Conservation (phyloP, 805 yeast genomes). For the Cyberlindnera euphorbiae region DNA sequence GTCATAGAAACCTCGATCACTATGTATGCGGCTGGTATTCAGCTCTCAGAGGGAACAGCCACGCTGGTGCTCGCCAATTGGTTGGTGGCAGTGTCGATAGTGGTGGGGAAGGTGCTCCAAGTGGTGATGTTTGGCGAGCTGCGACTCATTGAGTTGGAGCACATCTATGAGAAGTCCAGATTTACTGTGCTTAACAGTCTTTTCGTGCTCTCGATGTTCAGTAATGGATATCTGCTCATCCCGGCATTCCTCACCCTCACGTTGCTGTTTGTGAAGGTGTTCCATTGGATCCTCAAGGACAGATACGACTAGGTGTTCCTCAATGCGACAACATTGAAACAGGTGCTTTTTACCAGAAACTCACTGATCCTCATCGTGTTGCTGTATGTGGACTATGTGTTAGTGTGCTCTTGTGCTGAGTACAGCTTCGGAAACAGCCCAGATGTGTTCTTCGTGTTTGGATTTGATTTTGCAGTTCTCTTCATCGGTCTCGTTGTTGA, state of each 20-base stretch:
- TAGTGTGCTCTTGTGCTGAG: slow-evolving; percentile 53
- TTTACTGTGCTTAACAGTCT: slow-evolving; percentile 59
- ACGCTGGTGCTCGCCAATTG: slow-evolving; percentile 40
- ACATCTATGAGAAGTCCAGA: slow-evolving; percentile 61
- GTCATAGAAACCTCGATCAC: slow-evolving; percentile 42
- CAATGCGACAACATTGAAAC: slow-evolving; percentile 30
- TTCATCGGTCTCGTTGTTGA: slow-evolving; percentile 48
- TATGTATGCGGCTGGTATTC: slow-evolving; percentile 38
- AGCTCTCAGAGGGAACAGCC: slow-evolving; percentile 46
- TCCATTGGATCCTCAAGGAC: slow-evolving; percentile 67
- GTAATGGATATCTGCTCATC: slow-evolving; percentile 43
- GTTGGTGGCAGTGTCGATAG: slow-evolving; percentile 32
- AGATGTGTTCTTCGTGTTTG: slow-evolving; percentile 59
- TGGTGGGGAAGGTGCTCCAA: slow-evolving; percentile 46
- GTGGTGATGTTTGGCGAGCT: slow-evolving; percentile 65
- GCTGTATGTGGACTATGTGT: slow-evolving; percentile 43
- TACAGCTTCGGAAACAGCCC: slow-evolving; percentile 36
- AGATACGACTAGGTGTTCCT: slow-evolving; percentile 46
- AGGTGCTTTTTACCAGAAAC: slow-evolving; percentile 35
- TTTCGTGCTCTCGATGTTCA: slow-evolving; percentile 50
- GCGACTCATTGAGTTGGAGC: slow-evolving; percentile 71
- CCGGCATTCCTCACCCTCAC: slow-evolving; percentile 34
- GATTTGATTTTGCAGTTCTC: slow-evolving; percentile 69
- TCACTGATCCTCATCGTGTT: slow-evolving; percentile 42
- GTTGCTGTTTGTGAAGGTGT: slow-evolving; percentile 53